Base-by-base conservation (phyloP, 139 green algal genomes). In the Chlamydomonas sphaeroides region DNA sequence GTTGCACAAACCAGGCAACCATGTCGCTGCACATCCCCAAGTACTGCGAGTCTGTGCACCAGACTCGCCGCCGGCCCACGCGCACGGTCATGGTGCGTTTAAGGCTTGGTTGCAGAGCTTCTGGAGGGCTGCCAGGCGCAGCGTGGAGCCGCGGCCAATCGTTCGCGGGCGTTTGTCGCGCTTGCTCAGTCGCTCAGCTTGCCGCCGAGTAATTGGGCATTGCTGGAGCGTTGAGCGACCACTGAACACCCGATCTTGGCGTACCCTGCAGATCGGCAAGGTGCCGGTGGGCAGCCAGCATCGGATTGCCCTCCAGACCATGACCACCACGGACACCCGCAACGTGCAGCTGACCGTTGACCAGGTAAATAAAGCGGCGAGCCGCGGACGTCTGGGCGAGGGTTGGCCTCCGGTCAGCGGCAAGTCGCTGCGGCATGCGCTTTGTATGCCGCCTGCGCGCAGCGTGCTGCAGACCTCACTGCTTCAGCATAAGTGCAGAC, bases 251-350 rank as follows among this genome's bases (percentile, higher is more conserved):
- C 56, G 56, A 62, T 62, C 61, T 38, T 38, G 21, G 61, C 20
- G 36, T 1, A 26, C 71, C 11, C 71, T 88, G 86, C 89, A 97
- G 94, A 94, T 98, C 88, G 97, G 97, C 57, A 95, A 96, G 23
- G 96, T 99, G 39, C 91, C 93, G 42, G 90, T 99, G 1, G 97
- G 97, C 67, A 96, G 92, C 83, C 90, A 97, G 32, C 97, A 99
- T 90, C 89, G 87, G 11, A 95, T 99, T 76, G 94, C 94, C 1
- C 87, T 97, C 67, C 97, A 99, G 89, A 99, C 97, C 59, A 99
- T 99, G 97, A 99, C 96, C 30, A 99, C 97, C 1, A 98, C 97
- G 8, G 95, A 99, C 91, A 99, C 97, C 0, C 79, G 94, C 10
- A 90, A 99, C 83, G 89, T 99, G 18, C 79, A 94, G 65, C 91